phyloP scores from a whole-genome alignment of 1,284 basidiomycete species.

The Austroboletus niveus region DNA sequence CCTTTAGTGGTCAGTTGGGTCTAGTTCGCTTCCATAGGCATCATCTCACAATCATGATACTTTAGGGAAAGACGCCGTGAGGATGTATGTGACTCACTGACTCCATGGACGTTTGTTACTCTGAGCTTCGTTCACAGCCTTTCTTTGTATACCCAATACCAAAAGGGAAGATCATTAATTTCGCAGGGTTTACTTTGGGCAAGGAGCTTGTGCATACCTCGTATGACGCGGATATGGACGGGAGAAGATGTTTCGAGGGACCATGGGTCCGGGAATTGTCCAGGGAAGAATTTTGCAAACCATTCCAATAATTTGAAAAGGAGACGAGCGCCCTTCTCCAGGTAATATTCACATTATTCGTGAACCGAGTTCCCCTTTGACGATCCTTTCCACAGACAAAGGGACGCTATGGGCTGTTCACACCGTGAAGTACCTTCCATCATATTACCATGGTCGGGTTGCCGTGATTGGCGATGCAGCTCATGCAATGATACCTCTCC shows the following conservation, averaged over 20 bases:
- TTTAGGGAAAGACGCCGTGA: slow-evolving; percentile 27
- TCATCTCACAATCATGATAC: slow-evolving; percentile 13
- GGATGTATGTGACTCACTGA: background rate
- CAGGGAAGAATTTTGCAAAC: slow-evolving; percentile 25
- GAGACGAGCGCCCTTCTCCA: slow-evolving; percentile 27
- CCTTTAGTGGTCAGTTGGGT: slow-evolving; percentile 26
- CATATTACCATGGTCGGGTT: slow-evolving; percentile 40
- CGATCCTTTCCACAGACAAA: slow-evolving; percentile 24
- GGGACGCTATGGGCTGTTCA: slow-evolving; percentile 52
- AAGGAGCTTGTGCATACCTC: slow-evolving; percentile 25
- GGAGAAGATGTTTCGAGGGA: slow-evolving; percentile 25
- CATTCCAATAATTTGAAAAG: slow-evolving; percentile 30
- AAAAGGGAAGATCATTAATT: slow-evolving; percentile 29
- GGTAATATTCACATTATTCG: slow-evolving; percentile 8
- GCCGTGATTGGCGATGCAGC: slow-evolving; percentile 57
- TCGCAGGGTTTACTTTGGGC: slow-evolving; percentile 32
- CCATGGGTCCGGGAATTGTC: slow-evolving; percentile 32
- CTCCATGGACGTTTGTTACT: background rate
- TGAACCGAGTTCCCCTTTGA: background rate
- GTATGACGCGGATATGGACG: slow-evolving; percentile 18
- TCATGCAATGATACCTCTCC: slow-evolving; percentile 55
- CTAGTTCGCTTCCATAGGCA: background rate
- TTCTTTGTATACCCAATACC: slow-evolving; percentile 31
- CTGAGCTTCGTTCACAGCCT: slow-evolving; percentile 14
- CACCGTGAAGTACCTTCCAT: slow-evolving; percentile 38